Percentiles rank a stretch among this genome's conserved stretches.
Conservation (phyloP, 495 filamentous ascomycete species). For the Neurospora sp. region DNA sequence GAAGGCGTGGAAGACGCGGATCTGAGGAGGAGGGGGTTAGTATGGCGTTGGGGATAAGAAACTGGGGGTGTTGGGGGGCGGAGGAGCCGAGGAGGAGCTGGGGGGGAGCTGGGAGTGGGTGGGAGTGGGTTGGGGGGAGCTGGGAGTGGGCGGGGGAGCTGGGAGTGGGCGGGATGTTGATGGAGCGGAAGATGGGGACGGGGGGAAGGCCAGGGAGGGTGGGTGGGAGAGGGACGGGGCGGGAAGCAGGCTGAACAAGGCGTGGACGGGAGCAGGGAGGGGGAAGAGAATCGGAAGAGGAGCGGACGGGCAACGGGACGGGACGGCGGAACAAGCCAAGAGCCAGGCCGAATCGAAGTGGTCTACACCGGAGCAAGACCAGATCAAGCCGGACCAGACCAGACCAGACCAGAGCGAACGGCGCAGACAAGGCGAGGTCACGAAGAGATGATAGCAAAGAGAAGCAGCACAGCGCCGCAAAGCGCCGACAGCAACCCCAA, state of each 20-base stretch:
- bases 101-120: background rate
- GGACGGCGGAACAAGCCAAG: background rate
- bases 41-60: background rate
- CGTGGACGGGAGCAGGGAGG: no score
- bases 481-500: background rate
- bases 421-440: background rate
- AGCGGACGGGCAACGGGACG: background rate
- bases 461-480: background rate
- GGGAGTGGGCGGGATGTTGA: background rate
- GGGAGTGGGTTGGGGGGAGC: background rate
- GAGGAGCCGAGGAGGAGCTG: background rate
- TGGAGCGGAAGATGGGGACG: background rate
- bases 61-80: background rate
- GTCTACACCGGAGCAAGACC: no score
- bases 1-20: conserved; percentile 54
- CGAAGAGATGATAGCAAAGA: background rate
- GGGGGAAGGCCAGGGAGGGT: no score
- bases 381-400: background rate
- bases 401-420: background rate
- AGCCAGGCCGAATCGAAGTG: background rate
- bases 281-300: no score
- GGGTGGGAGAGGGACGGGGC: no score
- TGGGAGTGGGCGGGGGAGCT: background rate
- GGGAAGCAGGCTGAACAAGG: no score
- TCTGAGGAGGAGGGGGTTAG: conserved; percentile 21